Percentiles rank a stretch among this genome's conserved stretches.
These are phyloP conservation scores for Cryphonectria parasitica DNA, from an alignment of 2,329 filamentous ascomycete genomes.

Conservation along the genomic window DNA sequence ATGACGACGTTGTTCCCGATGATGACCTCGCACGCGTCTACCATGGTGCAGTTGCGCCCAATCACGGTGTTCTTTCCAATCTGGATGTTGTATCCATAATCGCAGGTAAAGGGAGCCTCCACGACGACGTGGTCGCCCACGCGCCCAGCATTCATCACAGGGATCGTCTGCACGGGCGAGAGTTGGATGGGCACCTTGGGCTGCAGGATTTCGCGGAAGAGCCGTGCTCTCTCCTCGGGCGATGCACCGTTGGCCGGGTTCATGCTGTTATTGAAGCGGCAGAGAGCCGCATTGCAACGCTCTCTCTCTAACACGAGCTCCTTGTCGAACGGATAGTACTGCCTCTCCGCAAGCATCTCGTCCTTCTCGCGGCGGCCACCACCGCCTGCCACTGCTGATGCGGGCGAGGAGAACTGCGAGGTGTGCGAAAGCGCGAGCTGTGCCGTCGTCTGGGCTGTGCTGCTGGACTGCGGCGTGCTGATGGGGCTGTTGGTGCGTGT, in stretches of 20 bases:
- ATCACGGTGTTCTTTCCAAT: conserved; percentile 86
- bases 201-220: conserved; percentile 74
- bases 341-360: conserved; percentile 81
- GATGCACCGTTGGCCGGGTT: conserved; percentile 76
- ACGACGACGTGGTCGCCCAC: conserved; percentile 79
- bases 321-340: conserved; percentile 79
- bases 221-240: conserved; percentile 65
- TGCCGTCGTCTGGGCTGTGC: conserved; percentile 57
- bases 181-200: conserved; percentile 61
- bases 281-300: conserved; percentile 78
- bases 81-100: conserved; percentile 89
- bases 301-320: conserved; percentile 84
- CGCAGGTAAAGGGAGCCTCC: conserved; percentile 87
- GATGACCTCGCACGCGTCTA: conserved; percentile 81
- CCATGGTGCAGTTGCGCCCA: conserved; percentile 80
- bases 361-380: conserved; percentile 72
- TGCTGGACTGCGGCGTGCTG: conserved; percentile 45
- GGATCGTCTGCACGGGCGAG: conserved; percentile 57
- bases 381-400: neutral
- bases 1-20: conserved; percentile 80
- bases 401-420: conserved; percentile 47
- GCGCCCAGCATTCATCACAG: conserved; percentile 59
- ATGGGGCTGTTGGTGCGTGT: conserved; percentile 54
- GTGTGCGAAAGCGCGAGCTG: conserved; percentile 60
- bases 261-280: conserved; percentile 83